Evolutionary conservation across 2,329 filamentous ascomycete species (phyloP).

Genomic region (Trichoderma lentiforme): DNA sequence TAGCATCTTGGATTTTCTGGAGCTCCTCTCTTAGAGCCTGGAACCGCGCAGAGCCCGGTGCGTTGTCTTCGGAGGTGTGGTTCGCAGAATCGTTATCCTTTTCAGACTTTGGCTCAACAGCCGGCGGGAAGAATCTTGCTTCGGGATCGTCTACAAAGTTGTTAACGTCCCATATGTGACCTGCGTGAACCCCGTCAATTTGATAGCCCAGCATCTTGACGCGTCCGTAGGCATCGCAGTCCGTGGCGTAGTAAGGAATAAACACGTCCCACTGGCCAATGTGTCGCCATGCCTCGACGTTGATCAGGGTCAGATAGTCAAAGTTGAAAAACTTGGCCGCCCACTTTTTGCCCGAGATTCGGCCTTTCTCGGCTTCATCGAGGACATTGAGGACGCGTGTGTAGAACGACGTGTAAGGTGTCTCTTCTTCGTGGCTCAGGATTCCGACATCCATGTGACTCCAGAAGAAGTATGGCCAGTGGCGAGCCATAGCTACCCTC

Average conservation of each 20-base stretch:
- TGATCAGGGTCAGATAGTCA: slow-evolving; percentile 9
- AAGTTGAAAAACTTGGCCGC: slow-evolving; percentile 16
- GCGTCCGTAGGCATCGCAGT: slow-evolving; percentile 13
- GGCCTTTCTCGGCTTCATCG: neutral
- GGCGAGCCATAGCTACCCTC: neutral
- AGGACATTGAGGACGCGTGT: slow-evolving; percentile 6
- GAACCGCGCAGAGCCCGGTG: slow-evolving; percentile 2
- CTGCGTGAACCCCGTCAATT: neutral
- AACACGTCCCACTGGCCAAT: slow-evolving; percentile 14
- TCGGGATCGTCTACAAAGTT: slow-evolving; percentile 1
- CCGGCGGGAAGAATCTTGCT: neutral
- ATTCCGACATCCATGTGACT: slow-evolving; percentile 16
- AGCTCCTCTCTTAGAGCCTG: neutral
- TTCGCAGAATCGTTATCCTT: neutral
- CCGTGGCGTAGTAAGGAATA: slow-evolving; percentile 8
- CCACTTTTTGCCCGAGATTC: slow-evolving; percentile 3
- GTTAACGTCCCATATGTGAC: slow-evolving; percentile 11
- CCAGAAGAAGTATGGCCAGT: slow-evolving; percentile 15
- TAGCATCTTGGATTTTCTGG: slow-evolving; percentile 1
- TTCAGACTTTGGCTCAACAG: neutral
- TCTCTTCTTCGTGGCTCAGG: slow-evolving; percentile 7
- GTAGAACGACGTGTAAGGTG: slow-evolving; percentile 4
- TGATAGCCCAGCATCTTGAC: slow-evolving; percentile 1
- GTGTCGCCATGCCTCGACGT: slow-evolving; percentile 11
- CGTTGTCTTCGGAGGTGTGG: neutral